Evolutionary conservation across 805 yeast genomes (phyloP).

Genomic region (Lachancea sp.): DNA sequence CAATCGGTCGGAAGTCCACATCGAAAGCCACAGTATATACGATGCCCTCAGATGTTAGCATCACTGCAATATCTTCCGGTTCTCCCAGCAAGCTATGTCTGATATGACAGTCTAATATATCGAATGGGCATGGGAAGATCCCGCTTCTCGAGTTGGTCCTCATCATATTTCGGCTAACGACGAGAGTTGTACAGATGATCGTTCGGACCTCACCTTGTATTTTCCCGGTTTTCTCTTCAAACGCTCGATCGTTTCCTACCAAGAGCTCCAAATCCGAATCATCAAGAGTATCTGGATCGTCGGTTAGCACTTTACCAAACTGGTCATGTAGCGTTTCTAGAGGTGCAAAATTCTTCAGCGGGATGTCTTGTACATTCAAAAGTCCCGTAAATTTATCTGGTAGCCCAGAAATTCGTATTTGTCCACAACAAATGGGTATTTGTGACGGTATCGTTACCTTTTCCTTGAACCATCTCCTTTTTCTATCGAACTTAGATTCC

Average conservation of each 20-base stretch:
- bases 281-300: constrained; percentile 26
- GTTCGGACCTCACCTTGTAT: neutral
- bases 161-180: constrained; percentile 4
- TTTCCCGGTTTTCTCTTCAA: neutral
- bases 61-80: constrained; percentile 4
- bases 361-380: neutral
- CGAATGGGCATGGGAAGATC: constrained; percentile 8
- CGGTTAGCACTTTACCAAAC: constrained; percentile 8
- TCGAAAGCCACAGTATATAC: constrained; percentile 6
- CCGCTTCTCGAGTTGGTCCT: neutral
- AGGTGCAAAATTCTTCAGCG: constrained; percentile 5
- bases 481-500: neutral
- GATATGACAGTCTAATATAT: constrained; percentile 19
- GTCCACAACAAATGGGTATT: constrained; percentile 1
- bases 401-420: neutral
- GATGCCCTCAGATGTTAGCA: neutral
- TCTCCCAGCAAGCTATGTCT: constrained; percentile 2
- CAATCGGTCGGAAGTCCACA: constrained; percentile 2
- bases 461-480: constrained; percentile 1
- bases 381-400: constrained; percentile 1
- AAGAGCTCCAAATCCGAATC: constrained; percentile 27
- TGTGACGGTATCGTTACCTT: constrained; percentile 3
- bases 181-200: neutral
- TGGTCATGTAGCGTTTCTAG: constrained; percentile 1
- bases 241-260: constrained; percentile 1